Evolutionary conservation across 2,329 filamentous ascomycete species (phyloP).

Genomic region (Epichloe scottii): DNA sequence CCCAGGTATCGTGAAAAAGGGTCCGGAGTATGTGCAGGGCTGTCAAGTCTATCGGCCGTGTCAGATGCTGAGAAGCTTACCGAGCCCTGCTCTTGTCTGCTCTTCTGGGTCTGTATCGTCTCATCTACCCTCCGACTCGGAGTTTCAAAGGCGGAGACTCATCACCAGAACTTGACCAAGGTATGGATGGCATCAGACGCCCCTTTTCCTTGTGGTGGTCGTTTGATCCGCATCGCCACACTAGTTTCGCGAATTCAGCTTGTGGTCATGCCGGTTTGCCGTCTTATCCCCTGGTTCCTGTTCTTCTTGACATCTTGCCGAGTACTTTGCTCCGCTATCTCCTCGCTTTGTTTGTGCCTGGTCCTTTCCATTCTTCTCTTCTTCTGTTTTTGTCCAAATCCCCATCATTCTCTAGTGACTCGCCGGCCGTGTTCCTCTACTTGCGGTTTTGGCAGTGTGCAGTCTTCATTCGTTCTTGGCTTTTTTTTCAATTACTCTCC

Average conservation of each 20-base stretch:
- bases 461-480: conserved; percentile 21
- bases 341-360: conserved; percentile 28
- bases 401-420: conserved; percentile 4
- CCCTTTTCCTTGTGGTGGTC: not conserved
- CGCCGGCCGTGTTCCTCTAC: conserved; percentile 17
- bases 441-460: conserved; percentile 6
- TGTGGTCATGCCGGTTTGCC: conserved; percentile 15
- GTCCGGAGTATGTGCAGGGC: not conserved
- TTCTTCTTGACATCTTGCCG: conserved; percentile 25
- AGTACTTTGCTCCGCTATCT: conserved; percentile 18
- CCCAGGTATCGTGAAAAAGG: not conserved
- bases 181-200: not conserved
- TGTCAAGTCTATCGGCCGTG: not conserved
- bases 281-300: conserved; percentile 19
- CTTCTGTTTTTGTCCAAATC: conserved; percentile 20
- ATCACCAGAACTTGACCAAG: too few relatives aligned
- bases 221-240: not conserved
- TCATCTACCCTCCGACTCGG: too few relatives aligned
- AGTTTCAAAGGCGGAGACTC: too few relatives aligned
- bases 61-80: not conserved
- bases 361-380: conserved; percentile 26
- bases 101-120: not conserved
- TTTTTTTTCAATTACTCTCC: not conserved
- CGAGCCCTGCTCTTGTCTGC: not conserved
- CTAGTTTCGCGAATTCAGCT: conserved; percentile 5